A percentile compares a stretch with the other conserved stretches of the same genome.
phyloP scores from a whole-genome alignment of 495 filamentous ascomycete genomes.

The Xylaria intraflava region DNA sequence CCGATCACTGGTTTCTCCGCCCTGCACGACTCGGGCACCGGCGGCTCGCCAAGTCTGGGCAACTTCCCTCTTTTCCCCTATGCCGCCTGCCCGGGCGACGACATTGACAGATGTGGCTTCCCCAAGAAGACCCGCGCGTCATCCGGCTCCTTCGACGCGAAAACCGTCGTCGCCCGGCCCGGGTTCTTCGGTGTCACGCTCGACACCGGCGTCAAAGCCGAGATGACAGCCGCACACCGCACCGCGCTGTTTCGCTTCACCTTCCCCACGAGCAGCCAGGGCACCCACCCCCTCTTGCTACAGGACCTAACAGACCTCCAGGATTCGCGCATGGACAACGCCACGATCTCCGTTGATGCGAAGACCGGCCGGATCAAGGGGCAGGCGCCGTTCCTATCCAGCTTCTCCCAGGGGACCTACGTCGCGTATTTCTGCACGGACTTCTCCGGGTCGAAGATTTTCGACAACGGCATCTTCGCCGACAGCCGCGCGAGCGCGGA shows the following conservation, averaged over 20 bases:
- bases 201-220: conserved; percentile 50
- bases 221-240: conserved; percentile 63
- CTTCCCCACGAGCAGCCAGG: conserved; percentile 46
- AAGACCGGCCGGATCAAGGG: conserved; percentile 57
- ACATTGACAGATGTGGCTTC: conserved; percentile 58
- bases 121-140: conserved; percentile 38
- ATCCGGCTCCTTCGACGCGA: conserved; percentile 37
- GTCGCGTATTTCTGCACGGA: conserved; percentile 60
- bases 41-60: conserved; percentile 60
- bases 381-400: conserved; percentile 59
- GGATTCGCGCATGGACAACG: conserved; percentile 56
- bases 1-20: conserved; percentile 59
- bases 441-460: conserved; percentile 54
- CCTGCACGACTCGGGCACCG: conserved; percentile 69
- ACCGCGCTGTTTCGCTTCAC: conserved; percentile 64
- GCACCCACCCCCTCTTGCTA: conserved; percentile 52
- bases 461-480: conserved; percentile 59
- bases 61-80: conserved; percentile 72
- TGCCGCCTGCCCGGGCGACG: conserved; percentile 55
- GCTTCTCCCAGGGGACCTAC: conserved; percentile 62
- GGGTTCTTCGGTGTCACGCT: conserved; percentile 62
- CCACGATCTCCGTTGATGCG: conserved; percentile 47
- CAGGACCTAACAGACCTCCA: conserved; percentile 63
- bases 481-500: conserved; percentile 50
- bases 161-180: conserved; percentile 52